Percentiles rank a stretch among this genome's conserved stretches.
phyloP scores from a whole-genome alignment of 257 asterid genomes.

The Cordia subcordata region DNA sequence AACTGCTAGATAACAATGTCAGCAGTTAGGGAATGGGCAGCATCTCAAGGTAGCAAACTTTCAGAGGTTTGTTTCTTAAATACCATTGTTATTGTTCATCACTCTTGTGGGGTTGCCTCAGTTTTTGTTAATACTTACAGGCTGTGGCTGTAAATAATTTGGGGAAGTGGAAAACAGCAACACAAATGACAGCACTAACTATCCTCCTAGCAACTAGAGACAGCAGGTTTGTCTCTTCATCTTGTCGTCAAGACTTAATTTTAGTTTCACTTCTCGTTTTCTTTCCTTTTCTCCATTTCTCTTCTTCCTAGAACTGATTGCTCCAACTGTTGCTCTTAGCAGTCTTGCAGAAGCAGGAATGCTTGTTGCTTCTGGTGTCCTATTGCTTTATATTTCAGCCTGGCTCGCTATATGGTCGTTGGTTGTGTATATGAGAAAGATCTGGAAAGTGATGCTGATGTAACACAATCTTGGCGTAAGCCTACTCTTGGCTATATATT shows the following conservation, averaged over 20 bases:
- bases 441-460: conserved; percentile 59
- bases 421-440: conserved; percentile 64
- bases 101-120: background rate
- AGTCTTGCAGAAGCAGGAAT: conserved; percentile 55
- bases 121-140: conserved; percentile 25
- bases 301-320: background rate
- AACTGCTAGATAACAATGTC: conserved; percentile 90
- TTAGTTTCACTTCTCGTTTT: background rate
- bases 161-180: conserved; percentile 97
- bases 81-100: background rate
- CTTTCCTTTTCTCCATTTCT: background rate
- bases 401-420: conserved; percentile 85
- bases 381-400: conserved; percentile 69
- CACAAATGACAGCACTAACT: conserved; percentile 89
- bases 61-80: conserved; percentile 47
- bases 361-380: conserved; percentile 57
- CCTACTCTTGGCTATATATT: conserved; percentile 13
- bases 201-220: conserved; percentile 84
- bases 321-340: conserved; percentile 19
- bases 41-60: conserved; percentile 84
- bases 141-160: conserved; percentile 94
- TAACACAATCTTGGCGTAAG: conserved; percentile 22
- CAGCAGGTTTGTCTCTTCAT: conserved; percentile 49
- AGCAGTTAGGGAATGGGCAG: conserved; percentile 99
- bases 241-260: conserved; percentile 4